These are phyloP conservation scores for Diospyros kaki DNA, from an alignment of 148 eudicot genomes.

Conservation along the genomic window DNA sequence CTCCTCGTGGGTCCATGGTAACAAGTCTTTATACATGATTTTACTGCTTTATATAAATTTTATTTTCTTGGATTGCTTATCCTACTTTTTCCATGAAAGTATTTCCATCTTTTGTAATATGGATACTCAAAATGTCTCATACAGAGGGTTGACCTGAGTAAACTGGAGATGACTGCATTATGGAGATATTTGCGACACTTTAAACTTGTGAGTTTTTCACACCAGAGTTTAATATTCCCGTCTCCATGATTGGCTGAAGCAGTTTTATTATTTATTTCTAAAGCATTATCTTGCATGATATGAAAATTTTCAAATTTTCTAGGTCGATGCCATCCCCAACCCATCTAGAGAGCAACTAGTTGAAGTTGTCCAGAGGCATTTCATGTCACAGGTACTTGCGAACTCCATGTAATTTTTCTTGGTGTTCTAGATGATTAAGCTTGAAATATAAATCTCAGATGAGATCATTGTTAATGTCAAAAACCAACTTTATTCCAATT, in stretches of 20 bases:
- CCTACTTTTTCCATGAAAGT: background rate
- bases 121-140: background rate
- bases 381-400: slow-evolving; percentile 55
- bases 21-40: slow-evolving; percentile 10
- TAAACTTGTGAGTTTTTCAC: slow-evolving; percentile 53
- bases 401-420: too few species aligned
- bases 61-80: slow-evolving; percentile 2
- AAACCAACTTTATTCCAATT: too few species aligned
- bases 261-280: background rate
- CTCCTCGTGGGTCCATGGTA: slow-evolving; percentile 43
- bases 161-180: slow-evolving; percentile 60
- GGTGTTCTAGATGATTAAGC: background rate
- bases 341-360: slow-evolving; percentile 61
- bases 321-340: slow-evolving; percentile 59
- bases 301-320: slow-evolving; percentile 8
- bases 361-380: slow-evolving; percentile 71
- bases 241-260: background rate
- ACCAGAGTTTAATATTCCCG: background rate
- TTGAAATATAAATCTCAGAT: background rate
- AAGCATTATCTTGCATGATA: background rate
- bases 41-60: slow-evolving; percentile 4
- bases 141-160: slow-evolving; percentile 67
- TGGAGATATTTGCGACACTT: slow-evolving; percentile 73
- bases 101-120: background rate
- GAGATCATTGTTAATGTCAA: background rate